Conservation (phyloP, 139 green algal species). For the Axilococcus clingmanii region DNA sequence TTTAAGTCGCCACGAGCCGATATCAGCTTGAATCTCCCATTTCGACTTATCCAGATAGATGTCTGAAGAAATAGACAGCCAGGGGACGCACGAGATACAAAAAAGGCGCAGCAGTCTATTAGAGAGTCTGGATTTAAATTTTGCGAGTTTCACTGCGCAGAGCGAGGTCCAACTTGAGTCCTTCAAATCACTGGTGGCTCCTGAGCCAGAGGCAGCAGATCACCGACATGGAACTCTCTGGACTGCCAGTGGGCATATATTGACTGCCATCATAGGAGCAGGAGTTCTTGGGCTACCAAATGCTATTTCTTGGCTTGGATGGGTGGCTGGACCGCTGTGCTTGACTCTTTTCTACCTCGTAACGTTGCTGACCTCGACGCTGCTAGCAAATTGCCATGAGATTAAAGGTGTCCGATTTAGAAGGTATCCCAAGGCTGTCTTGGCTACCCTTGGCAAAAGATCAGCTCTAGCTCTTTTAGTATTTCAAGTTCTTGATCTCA, state of each 20-base stretch:
- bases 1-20: too few species aligned
- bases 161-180: too few species aligned
- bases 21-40: too few species aligned
- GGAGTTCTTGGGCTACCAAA: slow-evolving; percentile 47
- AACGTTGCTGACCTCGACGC: slow-evolving; percentile 2
- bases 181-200: too few species aligned
- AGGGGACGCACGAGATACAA: too few species aligned
- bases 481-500: slow-evolving; percentile 13
- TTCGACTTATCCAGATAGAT: too few species aligned
- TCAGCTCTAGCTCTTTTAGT: not conserved
- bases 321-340: slow-evolving; percentile 3
- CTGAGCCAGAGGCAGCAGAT: too few species aligned
- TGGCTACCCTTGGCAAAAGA: slow-evolving; percentile 1
- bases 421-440: slow-evolving; percentile 10
- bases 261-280: slow-evolving; percentile 33
- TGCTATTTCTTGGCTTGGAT: slow-evolving; percentile 16
- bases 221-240: slow-evolving; percentile 3
- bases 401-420: slow-evolving; percentile 4
- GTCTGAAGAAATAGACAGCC: too few species aligned
- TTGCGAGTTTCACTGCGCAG: too few species aligned
- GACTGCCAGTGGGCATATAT: not conserved
- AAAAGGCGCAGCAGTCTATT: too few species aligned
- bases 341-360: slow-evolving; percentile 2
- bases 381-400: slow-evolving; percentile 9
- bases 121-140: too few species aligned